These are phyloP conservation scores for Dictyostelium purpureum DNA, from an alignment of 78 protist genomes.

Conservation along the genomic window DNA sequence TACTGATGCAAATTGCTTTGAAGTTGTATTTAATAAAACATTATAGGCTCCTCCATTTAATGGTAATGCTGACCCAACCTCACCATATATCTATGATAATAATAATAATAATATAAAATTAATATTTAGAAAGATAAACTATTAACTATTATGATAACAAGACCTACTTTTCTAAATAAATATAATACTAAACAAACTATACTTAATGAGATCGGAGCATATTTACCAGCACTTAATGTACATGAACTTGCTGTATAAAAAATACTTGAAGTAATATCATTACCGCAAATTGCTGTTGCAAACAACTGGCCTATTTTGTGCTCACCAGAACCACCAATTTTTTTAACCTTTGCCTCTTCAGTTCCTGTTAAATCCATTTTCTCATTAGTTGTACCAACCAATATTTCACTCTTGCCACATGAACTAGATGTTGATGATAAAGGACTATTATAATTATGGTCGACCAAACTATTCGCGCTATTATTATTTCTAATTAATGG, in stretches of 20 bases:
- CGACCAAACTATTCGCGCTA: neutral
- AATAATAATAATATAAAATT: neutral
- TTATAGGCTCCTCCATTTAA: constrained; percentile 93
- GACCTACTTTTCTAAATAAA: constrained; percentile 78
- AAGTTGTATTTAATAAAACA: constrained; percentile 87
- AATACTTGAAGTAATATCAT: constrained; percentile 83
- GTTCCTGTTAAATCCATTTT: constrained; percentile 12
- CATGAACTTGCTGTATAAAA: constrained; percentile 80
- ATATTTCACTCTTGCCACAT: neutral
- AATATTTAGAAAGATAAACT: neutral
- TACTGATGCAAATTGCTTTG: constrained; percentile 84
- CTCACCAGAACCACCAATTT: constrained; percentile 68
- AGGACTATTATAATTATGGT: neutral
- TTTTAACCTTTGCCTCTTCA: constrained; percentile 9
- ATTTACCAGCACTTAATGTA: constrained; percentile 74
- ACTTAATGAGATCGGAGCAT: constrained; percentile 86
- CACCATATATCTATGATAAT: constrained; percentile 57
- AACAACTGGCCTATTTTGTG: constrained; percentile 73
- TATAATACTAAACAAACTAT: constrained; percentile 83
- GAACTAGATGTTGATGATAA: neutral
- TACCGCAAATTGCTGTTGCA: constrained; percentile 83
- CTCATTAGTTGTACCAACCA: constrained; percentile 41
- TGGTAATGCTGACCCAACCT: constrained; percentile 90
- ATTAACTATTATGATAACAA: neutral
- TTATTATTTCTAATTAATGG: neutral